Conservation (phyloP, 192 early-diverging fungal species). For the Coemansia sp. region DNA sequence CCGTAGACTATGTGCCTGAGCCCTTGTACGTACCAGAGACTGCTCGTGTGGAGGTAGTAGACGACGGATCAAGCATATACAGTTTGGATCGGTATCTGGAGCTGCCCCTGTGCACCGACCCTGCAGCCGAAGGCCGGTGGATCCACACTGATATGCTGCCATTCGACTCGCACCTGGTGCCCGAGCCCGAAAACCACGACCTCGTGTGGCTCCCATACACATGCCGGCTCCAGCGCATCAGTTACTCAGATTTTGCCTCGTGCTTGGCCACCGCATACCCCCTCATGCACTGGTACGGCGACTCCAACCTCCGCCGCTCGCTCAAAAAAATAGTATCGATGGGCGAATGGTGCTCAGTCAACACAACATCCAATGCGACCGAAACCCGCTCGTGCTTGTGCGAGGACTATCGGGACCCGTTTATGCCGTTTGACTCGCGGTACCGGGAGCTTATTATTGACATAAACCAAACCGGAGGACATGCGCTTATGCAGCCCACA, state of each 20-base stretch:
- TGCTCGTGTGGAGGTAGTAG: constrained; percentile 1
- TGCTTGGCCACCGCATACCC: constrained; percentile 40
- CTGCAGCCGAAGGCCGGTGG: constrained; percentile 51
- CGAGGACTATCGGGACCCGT: constrained; percentile 47
- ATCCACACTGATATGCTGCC: constrained; percentile 17
- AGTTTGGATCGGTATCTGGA: constrained; percentile 29
- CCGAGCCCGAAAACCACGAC: constrained; percentile 27
- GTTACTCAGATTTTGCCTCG: constrained; percentile 38
- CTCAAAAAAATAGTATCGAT: constrained; percentile 51
- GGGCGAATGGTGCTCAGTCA: constrained; percentile 48
- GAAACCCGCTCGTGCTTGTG: constrained; percentile 36
- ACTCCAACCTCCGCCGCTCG: constrained; percentile 54
- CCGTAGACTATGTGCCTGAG: constrained; percentile 36
- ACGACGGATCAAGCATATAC: not conserved
- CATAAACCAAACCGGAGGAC: constrained; percentile 8
- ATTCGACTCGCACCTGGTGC: not conserved
- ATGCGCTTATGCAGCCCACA: not conserved
- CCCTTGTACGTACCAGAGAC: constrained; percentile 19
- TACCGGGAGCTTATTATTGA: constrained; percentile 9
- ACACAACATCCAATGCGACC: not conserved
- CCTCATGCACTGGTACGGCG: constrained; percentile 51
- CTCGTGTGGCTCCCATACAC: constrained; percentile 56
- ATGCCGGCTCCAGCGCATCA: constrained; percentile 40
- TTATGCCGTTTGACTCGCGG: constrained; percentile 25
- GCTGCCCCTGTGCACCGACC: constrained; percentile 48